Base-by-base conservation (phyloP, 225 moss, liverwort and hornwort genomes). In the Climacium dendroides region DNA sequence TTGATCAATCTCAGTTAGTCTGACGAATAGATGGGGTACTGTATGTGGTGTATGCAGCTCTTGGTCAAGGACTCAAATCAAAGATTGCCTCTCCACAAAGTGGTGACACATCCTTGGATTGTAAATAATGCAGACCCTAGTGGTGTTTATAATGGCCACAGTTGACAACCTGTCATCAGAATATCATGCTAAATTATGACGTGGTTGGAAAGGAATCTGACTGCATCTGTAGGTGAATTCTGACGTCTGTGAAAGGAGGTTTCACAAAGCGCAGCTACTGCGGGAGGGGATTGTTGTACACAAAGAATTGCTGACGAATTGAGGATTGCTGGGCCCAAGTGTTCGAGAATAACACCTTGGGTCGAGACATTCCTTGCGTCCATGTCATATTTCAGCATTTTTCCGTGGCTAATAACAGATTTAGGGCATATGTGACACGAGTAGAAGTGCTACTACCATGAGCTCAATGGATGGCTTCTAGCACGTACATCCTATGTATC, bases 41-140 rank as follows among this genome's bases (percentile, higher is more conserved):
- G 1, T 3, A 6, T 28, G 59, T 93, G 85, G 81, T 91, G n/a
- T 13, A 25, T 85, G 82, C 95, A 98, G 97, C 93, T 96, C 5
- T 81, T 98, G 90, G 96, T 96, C 59, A 98, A 96, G 80, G 94
- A 94, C 69, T 98, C 97, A 10, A 64, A 89, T 30, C 91, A 91
- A 84, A 93, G 97, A 41, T 74, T 97, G 89, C 94, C 96, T 19
- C 93, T 97, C 15, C 89, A 90, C 19, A 90, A 95, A 88, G 95
- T 96, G 32, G 81, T 98, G 45, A 32, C 83, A 24, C 97, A 98
- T 81, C 96, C 97, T 3, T 98, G 96, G 97, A 96, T 98, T 81
- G 94, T 94, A 79, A 90, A 92, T 60, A 95, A 96, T 77, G 95
- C 95, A 3, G 95, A 95, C 77, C 82, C 94, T 11, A 95, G 80